Conservation (phyloP, 1,284 basidiomycete species). For the Trichosporon ovoides region DNA sequence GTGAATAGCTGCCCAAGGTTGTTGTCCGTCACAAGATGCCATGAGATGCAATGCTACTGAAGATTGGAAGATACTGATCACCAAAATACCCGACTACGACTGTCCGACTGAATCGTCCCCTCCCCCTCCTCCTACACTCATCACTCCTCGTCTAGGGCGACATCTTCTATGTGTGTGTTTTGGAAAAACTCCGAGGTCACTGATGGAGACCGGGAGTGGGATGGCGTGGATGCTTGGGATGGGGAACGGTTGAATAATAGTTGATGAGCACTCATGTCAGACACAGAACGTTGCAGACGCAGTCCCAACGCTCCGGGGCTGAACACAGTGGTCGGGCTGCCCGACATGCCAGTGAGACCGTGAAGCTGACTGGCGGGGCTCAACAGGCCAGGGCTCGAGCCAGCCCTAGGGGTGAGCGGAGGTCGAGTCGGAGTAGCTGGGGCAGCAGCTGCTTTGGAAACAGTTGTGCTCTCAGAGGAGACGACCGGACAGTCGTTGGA, state of each 20-base stretch:
- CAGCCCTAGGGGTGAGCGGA: neutral
- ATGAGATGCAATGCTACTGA: constrained; percentile 5
- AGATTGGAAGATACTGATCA: neutral
- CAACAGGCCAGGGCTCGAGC: constrained; percentile 4
- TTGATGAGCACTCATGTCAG: neutral
- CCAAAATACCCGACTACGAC: constrained; percentile 1
- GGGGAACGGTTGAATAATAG: constrained; percentile 4
- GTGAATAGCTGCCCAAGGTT: too few species aligned
- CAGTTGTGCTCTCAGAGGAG: neutral
- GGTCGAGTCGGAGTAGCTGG: neutral
- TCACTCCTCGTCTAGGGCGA: constrained; percentile 1
- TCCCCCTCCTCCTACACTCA: neutral
- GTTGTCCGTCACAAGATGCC: constrained; percentile 2
- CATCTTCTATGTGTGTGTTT: neutral
- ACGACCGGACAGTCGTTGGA: neutral
- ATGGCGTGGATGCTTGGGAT: neutral
- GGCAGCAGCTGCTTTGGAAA: neutral
- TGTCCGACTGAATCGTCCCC: neutral
- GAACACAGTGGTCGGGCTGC: neutral
- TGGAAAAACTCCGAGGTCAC: neutral
- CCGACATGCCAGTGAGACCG: constrained; percentile 2
- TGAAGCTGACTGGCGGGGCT: constrained; percentile 5
- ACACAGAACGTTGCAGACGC: neutral
- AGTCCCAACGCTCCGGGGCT: constrained; percentile 1
- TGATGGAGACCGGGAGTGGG: neutral